Evolutionary conservation across 352 stramenopile species (phyloP).

Genomic region (Pythium aristosporum): DNA sequence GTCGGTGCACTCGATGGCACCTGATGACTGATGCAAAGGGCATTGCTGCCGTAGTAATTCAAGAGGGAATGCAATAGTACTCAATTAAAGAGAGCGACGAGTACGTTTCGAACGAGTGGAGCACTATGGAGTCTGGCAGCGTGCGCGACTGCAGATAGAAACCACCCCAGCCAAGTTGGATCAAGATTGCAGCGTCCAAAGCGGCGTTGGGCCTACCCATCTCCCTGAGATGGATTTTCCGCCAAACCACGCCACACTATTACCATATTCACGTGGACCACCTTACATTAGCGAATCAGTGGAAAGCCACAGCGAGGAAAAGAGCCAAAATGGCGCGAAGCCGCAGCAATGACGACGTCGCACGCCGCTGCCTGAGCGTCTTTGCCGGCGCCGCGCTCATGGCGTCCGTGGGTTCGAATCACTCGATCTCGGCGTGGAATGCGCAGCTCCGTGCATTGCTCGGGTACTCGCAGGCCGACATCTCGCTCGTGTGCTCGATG

Average conservation of each 20-base stretch:
- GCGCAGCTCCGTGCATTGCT: conserved; percentile 56
- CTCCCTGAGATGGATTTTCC: not conserved
- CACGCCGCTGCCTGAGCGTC: conserved; percentile 49
- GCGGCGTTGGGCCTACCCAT: no score
- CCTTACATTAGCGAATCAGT: not conserved
- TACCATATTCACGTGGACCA: not conserved
- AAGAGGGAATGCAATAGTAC: no score
- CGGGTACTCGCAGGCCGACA: conserved; percentile 67
- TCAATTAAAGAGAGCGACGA: no score
- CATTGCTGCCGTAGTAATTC: no score
- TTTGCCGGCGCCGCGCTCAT: conserved; percentile 56
- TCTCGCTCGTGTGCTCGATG: conserved; percentile 78
- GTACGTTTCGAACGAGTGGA: not conserved
- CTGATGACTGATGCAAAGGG: not conserved
- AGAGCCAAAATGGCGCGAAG: not conserved
- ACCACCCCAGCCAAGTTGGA: no score
- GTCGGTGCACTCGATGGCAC: not conserved
- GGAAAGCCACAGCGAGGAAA: no score
- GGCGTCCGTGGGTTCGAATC: conserved; percentile 60
- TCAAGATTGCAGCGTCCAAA: no score
- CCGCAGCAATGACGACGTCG: not conserved
- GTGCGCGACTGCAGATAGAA: not conserved
- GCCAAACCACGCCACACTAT: not conserved
- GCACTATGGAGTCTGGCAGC: not conserved
- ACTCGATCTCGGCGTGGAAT: conserved; percentile 81